Percentiles rank a stretch among this genome's conserved stretches.
These are phyloP conservation scores for Alternaria alternata DNA, from an alignment of 2,329 filamentous ascomycete genomes.

Conservation along the genomic window DNA sequence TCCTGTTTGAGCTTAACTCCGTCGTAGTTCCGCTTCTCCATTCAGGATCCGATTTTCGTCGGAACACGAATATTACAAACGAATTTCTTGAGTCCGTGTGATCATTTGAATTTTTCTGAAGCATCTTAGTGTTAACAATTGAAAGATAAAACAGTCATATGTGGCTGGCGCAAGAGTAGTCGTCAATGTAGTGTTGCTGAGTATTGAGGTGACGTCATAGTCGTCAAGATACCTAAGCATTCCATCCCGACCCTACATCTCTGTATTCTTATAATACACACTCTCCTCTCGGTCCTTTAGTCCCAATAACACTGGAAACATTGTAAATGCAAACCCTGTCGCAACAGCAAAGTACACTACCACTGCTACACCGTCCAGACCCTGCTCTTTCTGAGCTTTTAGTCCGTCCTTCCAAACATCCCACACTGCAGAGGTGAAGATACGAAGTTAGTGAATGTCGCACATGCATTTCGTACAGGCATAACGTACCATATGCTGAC, in stretches of 20 bases:
- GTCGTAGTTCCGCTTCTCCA: not conserved
- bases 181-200: not conserved
- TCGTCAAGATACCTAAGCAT: not conserved
- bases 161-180: not conserved
- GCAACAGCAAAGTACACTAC: slow-evolving; percentile 17
- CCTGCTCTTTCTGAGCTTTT: slow-evolving; percentile 4
- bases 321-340: slow-evolving; percentile 15
- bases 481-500: slow-evolving; percentile 15
- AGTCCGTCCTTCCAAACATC: slow-evolving; percentile 15
- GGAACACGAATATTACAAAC: not conserved
- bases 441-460: not conserved
- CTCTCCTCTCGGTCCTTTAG: slow-evolving; percentile 9
- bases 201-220: not conserved
- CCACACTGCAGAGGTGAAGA: slow-evolving; percentile 9
- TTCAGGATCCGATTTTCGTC: not conserved
- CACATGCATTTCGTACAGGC: not conserved
- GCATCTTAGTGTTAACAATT: not conserved
- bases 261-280: not conserved
- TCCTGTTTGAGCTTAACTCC: not conserved
- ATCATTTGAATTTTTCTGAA: not conserved
- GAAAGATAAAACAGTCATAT: not conserved
- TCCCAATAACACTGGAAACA: slow-evolving; percentile 19
- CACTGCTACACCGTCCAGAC: slow-evolving; percentile 2
- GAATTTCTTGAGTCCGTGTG: not conserved
- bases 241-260: not conserved